Evolutionary conservation across 192 early-diverging fungal species (phyloP), one percentile per base, ranked within the genome.

Genomic region (Mortierella claussenii): DNA sequence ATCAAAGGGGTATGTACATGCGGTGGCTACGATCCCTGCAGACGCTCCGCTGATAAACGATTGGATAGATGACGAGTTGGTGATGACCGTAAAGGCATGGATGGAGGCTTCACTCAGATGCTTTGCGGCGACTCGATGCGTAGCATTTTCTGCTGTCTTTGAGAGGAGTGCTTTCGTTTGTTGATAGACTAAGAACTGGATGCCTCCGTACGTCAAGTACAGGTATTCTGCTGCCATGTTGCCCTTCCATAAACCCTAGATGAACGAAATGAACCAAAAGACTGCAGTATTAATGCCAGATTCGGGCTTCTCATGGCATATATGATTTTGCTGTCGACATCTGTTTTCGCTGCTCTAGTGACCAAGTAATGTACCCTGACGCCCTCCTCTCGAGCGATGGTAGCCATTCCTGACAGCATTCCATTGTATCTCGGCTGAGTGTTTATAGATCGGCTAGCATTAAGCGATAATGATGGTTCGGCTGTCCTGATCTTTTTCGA

Each of bases 1-100:
- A 85, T 99, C 97, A 57, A 99, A 91, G n/a, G 97, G 96, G 83
- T 97, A 99, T 36, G 97, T 96, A 0, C 75, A 67, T 0, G 89
- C 58, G 3, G 96, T 97, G 13, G 95, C 95, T 11, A 89, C 65
- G 30, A 82, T 85, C 18, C 94, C 97, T 11, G 94, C 90, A n/a
- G 89, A 21, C 9, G 93, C 85, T 4, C 96, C 96, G 56, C 87
- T 85, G 0, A 94, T 51, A 80, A 95, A 93, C 51, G 91, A 86
- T 51, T 87, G 79, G 0, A 55, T 49, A 7, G 61, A 59, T 0
- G 73, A 66, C 42, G 73, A 76, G 37, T 47, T 9, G 37, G 55
- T 50, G 56, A 79, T 0, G 84, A 88, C 57, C 1, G 12, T 56
- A 45, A 46, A 33, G 9, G 11, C 21, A 52, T 69, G 63, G 33